Conservation (phyloP, 2,329 filamentous ascomycete genomes). For the Mollisiaceae sp. region DNA sequence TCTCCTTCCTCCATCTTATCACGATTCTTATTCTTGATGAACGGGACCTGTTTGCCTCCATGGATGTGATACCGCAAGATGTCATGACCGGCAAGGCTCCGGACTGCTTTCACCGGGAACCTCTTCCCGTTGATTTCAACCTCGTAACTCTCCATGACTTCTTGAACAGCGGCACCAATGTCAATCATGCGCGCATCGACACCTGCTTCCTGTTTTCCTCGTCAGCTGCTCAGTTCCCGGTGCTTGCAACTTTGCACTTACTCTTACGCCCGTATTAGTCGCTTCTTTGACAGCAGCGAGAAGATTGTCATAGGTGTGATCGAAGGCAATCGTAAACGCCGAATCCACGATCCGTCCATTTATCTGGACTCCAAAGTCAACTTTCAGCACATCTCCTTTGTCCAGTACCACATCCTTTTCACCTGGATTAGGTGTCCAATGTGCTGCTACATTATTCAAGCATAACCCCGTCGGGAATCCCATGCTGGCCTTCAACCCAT, state of each 20-base stretch:
- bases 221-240: conserved; percentile 6
- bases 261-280: conserved; percentile 61
- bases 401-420: conserved; percentile 73
- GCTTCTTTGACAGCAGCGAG: conserved; percentile 75
- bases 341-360: conserved; percentile 82
- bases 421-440: conserved; percentile 62
- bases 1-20: conserved; percentile 64
- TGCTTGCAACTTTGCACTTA: conserved; percentile 13
- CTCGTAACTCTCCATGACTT: conserved; percentile 65
- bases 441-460: conserved; percentile 58
- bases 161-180: conserved; percentile 60
- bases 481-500: conserved; percentile 55
- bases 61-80: conserved; percentile 60
- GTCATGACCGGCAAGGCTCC: conserved; percentile 58
- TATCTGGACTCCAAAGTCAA: conserved; percentile 82
- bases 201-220: conserved; percentile 48
- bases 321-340: conserved; percentile 79
- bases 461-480: conserved; percentile 61
- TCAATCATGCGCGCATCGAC: conserved; percentile 59
- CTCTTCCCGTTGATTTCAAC: conserved; percentile 56
- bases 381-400: conserved; percentile 78
- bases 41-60: conserved; percentile 60
- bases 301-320: conserved; percentile 75
- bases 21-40: conserved; percentile 54
- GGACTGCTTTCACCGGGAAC: conserved; percentile 57